Evolutionary conservation across 495 filamentous ascomycete genomes (phyloP).

Genomic region (Cladorrhinum samala): DNA sequence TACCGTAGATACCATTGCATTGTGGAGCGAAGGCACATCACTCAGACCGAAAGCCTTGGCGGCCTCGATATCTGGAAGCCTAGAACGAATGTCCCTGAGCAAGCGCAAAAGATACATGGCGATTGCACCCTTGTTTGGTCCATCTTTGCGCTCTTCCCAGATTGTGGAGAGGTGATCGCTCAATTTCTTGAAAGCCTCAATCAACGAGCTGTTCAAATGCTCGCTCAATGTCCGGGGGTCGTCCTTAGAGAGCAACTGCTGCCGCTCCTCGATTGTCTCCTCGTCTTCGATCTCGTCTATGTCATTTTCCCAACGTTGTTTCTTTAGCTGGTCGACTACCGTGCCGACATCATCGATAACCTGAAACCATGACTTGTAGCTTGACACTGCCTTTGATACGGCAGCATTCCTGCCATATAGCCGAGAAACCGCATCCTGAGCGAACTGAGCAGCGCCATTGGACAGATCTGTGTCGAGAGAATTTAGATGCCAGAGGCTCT

Average conservation of each 20-base stretch:
- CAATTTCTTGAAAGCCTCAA: conserved; percentile 52
- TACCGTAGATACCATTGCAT: conserved; percentile 41
- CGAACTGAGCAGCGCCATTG: conserved; percentile 38
- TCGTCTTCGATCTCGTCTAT: conserved; percentile 71
- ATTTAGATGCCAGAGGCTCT: conserved; percentile 56
- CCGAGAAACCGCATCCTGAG: conserved; percentile 39
- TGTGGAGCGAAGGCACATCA: conserved; percentile 53
- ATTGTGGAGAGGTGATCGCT: conserved; percentile 46
- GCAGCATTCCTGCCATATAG: conserved; percentile 60
- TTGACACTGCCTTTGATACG: conserved; percentile 51
- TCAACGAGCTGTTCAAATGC: conserved; percentile 51
- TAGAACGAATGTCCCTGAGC: conserved; percentile 65
- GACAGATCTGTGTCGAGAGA: conserved; percentile 41
- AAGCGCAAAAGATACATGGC: conserved; percentile 68
- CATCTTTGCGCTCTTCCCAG: conserved; percentile 39
- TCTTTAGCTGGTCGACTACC: conserved; percentile 60
- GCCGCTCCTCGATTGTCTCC: conserved; percentile 59
- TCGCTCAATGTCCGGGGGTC: conserved; percentile 63
- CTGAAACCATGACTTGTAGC: conserved; percentile 63
- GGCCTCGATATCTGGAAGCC: conserved; percentile 48
- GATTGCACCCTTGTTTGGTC: conserved; percentile 44
- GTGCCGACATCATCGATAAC: conserved; percentile 54
- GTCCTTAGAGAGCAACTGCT: conserved; percentile 59
- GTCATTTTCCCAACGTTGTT: conserved; percentile 69
- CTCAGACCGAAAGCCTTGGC: conserved; percentile 41